phyloP scores from a whole-genome alignment of 1,284 basidiomycete genomes.

The Austropuccinia psidii region DNA sequence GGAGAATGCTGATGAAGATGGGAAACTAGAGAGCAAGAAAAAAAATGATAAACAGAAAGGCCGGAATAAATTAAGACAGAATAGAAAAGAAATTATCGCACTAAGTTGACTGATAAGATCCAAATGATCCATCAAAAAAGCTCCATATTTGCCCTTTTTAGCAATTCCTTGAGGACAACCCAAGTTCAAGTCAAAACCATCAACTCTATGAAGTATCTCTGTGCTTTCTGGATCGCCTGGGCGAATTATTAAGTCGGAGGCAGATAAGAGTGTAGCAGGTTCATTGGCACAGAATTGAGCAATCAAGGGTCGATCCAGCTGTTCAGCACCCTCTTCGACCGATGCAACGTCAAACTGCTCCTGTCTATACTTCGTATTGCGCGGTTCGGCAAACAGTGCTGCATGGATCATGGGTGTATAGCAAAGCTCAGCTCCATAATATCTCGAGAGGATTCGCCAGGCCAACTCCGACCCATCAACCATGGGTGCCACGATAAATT shows the following conservation, averaged over 20 bases:
- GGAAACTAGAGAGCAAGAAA: constrained; percentile 56
- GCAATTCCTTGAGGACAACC: constrained; percentile 97
- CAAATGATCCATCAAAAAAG: constrained; percentile 92
- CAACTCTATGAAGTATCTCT: constrained; percentile 56
- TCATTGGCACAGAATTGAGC: constrained; percentile 91
- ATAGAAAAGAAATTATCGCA: constrained; percentile 44
- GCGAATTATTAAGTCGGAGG: constrained; percentile 54
- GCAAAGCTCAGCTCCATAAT: constrained; percentile 70
- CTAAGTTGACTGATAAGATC: constrained; percentile 70
- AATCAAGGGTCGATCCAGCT: constrained; percentile 70
- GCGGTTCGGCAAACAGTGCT: constrained; percentile 64
- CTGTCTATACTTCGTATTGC: constrained; percentile 54
- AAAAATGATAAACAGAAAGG: neutral
- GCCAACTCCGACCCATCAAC: constrained; percentile 53
- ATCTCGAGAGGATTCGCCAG: constrained; percentile 79
- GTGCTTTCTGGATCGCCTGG: constrained; percentile 42
- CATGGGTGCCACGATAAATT: constrained; percentile 28
- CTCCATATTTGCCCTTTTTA: constrained; percentile 73
- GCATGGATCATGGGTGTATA: constrained; percentile 99
- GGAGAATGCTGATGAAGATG: constrained; percentile 72
- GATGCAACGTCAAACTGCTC: constrained; percentile 62
- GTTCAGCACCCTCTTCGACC: constrained; percentile 59
- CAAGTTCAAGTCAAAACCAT: constrained; percentile 90
- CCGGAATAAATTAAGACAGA: neutral
- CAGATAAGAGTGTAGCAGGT: constrained; percentile 64